These are phyloP conservation scores for Cladosporium phlei DNA, from an alignment of 2,329 filamentous ascomycete genomes.

Conservation along the genomic window DNA sequence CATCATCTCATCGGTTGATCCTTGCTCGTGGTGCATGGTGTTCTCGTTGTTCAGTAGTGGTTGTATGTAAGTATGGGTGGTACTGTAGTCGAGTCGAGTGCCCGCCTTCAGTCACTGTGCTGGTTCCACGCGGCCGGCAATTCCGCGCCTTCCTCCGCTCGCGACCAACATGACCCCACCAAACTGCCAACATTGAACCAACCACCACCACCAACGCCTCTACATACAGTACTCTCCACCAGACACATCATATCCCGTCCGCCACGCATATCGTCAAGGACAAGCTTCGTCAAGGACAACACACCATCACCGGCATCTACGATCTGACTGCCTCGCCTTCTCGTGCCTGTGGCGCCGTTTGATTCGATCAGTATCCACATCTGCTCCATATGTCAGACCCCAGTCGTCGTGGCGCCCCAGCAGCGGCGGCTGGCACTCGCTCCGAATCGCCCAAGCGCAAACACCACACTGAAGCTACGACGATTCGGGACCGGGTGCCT, in stretches of 20 bases:
- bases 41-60: too few species aligned
- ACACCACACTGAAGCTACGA: slow-evolving; percentile 10
- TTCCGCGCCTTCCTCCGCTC: neutral
- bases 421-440: neutral
- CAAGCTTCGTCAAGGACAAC: slow-evolving; percentile 1
- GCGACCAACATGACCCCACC: neutral
- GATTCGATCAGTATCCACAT: neutral
- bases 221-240: neutral
- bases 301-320: neutral
- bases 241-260: too few species aligned
- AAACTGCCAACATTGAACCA: neutral
- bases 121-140: too few species aligned
- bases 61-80: too few species aligned
- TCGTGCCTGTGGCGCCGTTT: slow-evolving; percentile 5
- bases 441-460: slow-evolving; percentile 11
- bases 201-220: neutral
- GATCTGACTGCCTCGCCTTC: neutral
- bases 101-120: too few species aligned
- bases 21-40: too few species aligned
- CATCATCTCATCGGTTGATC: too few species aligned
- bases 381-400: too few species aligned
- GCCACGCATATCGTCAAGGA: too few species aligned
- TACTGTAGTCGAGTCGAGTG: too few species aligned
- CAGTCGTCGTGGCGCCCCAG: too few species aligned
- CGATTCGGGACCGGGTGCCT: slow-evolving; percentile 10